phyloP scores from a whole-genome alignment of 306 rosid genomes.

The Alnus rubra region DNA sequence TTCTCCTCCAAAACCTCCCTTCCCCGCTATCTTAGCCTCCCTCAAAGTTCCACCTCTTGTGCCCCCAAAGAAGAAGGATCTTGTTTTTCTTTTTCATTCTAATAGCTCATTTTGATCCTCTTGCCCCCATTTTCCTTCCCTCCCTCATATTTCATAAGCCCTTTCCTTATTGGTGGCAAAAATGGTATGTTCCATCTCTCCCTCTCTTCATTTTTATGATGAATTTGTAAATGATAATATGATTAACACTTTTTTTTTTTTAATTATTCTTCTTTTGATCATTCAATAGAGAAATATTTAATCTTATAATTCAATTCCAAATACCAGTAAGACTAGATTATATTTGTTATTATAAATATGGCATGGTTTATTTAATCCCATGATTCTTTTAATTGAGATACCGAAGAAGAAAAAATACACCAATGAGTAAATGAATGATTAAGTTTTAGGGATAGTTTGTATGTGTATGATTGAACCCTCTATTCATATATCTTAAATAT shows the following conservation, averaged over 20 bases:
- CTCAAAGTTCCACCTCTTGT: constrained; percentile 48
- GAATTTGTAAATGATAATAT: background rate
- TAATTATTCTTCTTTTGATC: background rate
- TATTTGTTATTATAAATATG: background rate
- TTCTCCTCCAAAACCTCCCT: constrained; percentile 24
- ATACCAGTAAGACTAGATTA: background rate
- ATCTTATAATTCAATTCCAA: background rate
- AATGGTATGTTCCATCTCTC: constrained; percentile 49
- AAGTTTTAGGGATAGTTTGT: background rate
- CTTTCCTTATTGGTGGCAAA: constrained; percentile 61
- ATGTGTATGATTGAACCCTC: background rate
- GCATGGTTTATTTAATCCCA: background rate
- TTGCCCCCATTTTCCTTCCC: constrained; percentile 27
- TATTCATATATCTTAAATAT: background rate
- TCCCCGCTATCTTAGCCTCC: constrained; percentile 26
- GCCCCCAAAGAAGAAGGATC: constrained; percentile 73
- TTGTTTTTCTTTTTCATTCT: constrained; percentile 29
- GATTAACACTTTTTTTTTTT: background rate
- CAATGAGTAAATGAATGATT: background rate
- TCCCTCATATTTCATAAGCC: constrained; percentile 47
- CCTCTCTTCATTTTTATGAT: background rate
- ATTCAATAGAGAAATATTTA: background rate
- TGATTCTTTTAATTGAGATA: background rate
- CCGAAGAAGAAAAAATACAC: background rate
- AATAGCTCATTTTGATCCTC: constrained; percentile 30